Percentiles rank a stretch among this genome's conserved stretches.
Evolutionary conservation across 345 rosid genomes (phyloP).

Genomic region (Eucalyptus caleyi): DNA sequence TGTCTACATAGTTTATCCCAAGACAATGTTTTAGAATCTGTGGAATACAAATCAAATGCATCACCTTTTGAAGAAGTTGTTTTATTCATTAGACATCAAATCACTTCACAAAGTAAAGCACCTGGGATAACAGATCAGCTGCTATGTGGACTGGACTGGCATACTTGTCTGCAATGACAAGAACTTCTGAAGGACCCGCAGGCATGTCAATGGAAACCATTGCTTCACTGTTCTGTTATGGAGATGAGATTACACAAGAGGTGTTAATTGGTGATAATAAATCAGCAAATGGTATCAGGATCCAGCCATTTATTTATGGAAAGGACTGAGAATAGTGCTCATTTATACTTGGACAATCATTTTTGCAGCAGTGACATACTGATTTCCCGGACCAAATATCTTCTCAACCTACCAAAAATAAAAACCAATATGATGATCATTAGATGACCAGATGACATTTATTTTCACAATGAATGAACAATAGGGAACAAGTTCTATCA

Average conservation of each 20-base stretch:
- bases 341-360: slow-evolving; percentile 78
- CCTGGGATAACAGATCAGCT: slow-evolving; percentile 94
- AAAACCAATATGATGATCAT: neutral
- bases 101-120: neutral
- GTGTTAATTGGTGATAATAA: neutral
- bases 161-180: slow-evolving; percentile 79
- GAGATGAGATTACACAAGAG: neutral
- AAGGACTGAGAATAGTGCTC: neutral
- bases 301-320: neutral
- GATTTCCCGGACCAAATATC: slow-evolving; percentile 93
- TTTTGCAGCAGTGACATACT: slow-evolving; percentile 94
- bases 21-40: neutral
- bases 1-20: neutral
- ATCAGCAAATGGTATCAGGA: neutral
- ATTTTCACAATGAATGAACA: neutral
- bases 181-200: slow-evolving; percentile 97
- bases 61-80: neutral
- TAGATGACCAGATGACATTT: neutral
- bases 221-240: slow-evolving; percentile 86
- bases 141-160: slow-evolving; percentile 87
- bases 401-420: slow-evolving; percentile 61
- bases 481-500: neutral
- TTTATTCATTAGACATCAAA: neutral
- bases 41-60: neutral
- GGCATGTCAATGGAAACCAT: slow-evolving; percentile 99